Evolutionary conservation across 441 rosid genomes (phyloP), one percentile per base, ranked within the genome.

Genomic region (Pelargonium fulgidum): DNA sequence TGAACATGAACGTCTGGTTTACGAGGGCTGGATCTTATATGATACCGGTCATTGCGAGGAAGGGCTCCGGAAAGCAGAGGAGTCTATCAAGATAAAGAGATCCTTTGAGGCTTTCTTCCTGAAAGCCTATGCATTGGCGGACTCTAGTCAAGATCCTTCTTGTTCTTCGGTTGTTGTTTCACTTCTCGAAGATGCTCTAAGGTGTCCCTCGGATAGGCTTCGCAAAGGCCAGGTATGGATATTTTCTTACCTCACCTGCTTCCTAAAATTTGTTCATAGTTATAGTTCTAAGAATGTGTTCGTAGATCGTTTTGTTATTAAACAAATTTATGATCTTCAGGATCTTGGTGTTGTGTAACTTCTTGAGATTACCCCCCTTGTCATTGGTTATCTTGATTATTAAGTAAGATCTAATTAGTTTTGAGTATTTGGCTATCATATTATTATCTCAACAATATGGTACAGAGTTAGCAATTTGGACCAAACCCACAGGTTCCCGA

Each of bases 61-160:
- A 84, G 97, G 97, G 68, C 90, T 90, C 70, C 83, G 68, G 72
- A 94, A 90, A 81, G 98, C 98, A 1, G 96, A 94, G 56, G 89
- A 90, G 70, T 94, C 98, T 72, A 89, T 92, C 20, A 76, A 82
- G 78, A 83, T 84, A 65, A 84, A 85, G 74, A 87, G 93, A 81
- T 92, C 99, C 4, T 93, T 93, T 20, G 99, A 93, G 81, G 99
- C 97, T 36, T 91, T 89, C 81, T 93, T 89, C 77, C 89, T 91
- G 70, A 90, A 94, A 82, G 98, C 98, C 69, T 94, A 92, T 81
- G 98, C 98, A n/a, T 81, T 94, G 80, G 98, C 98, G 0, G 98
- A 94, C 78, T 94, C 99, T 74, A 84, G 92, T 82, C 89, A 79
- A 36, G 99, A 94, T 68, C 84, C 86, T 59, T 87, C 98, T 36